These are phyloP conservation scores for Russula sp. DNA, from an alignment of 768 basidiomycete species.

Conservation along the genomic window DNA sequence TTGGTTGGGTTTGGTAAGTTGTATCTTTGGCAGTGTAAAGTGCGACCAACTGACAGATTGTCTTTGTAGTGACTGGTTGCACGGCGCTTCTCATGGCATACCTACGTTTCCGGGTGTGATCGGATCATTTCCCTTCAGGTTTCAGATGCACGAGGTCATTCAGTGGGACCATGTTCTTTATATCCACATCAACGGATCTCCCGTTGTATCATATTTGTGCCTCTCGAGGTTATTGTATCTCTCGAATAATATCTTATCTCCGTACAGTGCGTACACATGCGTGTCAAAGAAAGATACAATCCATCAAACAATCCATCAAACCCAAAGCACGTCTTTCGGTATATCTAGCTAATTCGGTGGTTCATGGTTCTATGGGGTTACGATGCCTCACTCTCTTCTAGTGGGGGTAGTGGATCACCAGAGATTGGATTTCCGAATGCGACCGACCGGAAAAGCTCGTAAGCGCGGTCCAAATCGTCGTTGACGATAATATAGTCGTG, in stretches of 20 bases:
- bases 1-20: slow-evolving; percentile 79
- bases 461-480: slow-evolving; percentile 83
- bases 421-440: slow-evolving; percentile 64
- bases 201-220: slow-evolving; percentile 12
- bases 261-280: slow-evolving; percentile 1
- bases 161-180: background rate
- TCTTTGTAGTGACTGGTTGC: slow-evolving; percentile 73
- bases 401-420: slow-evolving; percentile 63
- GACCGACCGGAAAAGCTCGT: slow-evolving; percentile 68
- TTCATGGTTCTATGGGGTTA: background rate
- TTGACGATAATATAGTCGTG: slow-evolving; percentile 89
- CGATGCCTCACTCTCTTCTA: slow-evolving; percentile 49
- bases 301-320: background rate
- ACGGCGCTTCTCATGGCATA: slow-evolving; percentile 87
- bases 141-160: background rate
- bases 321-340: background rate
- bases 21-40: background rate
- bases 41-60: slow-evolving; percentile 22
- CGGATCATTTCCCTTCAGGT: background rate
- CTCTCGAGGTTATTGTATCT: background rate
- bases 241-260: slow-evolving; percentile 1
- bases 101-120: slow-evolving; percentile 59
- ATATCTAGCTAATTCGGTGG: background rate
- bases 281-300: background rate
- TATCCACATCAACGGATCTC: background rate